Percentiles rank a stretch among this genome's conserved stretches.
phyloP scores from a whole-genome alignment of 1,139 yeast species.

The Zhuliangozyma blackwelliae region DNA sequence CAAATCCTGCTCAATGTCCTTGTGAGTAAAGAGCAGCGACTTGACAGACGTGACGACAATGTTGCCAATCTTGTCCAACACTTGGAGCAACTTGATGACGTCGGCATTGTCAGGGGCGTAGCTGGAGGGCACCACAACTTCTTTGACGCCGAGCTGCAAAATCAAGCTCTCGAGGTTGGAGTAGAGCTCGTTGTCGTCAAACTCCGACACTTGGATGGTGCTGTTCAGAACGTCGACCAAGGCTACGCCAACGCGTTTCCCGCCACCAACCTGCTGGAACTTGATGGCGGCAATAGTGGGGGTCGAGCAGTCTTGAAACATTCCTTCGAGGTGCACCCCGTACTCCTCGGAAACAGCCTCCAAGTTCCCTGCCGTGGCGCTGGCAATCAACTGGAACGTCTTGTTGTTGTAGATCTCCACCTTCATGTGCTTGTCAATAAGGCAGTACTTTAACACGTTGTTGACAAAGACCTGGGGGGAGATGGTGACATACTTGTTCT shows the following conservation, averaged over 20 bases:
- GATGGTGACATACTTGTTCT: conserved; percentile 66
- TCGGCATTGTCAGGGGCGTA: conserved; percentile 35
- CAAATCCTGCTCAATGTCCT: conserved; percentile 73
- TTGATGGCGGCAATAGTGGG: conserved; percentile 79
- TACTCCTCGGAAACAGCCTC: conserved; percentile 41
- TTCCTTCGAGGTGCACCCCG: conserved; percentile 62
- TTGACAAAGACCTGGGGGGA: conserved; percentile 67
- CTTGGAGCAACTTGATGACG: conserved; percentile 51
- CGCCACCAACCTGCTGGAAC: conserved; percentile 38
- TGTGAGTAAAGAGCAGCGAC: conserved; percentile 50
- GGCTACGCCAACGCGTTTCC: conserved; percentile 69
- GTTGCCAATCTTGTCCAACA: conserved; percentile 67
- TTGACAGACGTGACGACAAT: conserved; percentile 63
- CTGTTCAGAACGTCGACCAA: conserved; percentile 71
- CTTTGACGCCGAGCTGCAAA: conserved; percentile 86
- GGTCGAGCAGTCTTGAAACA: conserved; percentile 54
- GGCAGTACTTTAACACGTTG: conserved; percentile 59
- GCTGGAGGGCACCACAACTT: conserved; percentile 59
- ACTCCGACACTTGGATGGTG: conserved; percentile 69
- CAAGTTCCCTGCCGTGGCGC: conserved; percentile 89
- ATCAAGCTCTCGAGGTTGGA: conserved; percentile 81
- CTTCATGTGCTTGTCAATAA: conserved; percentile 66
- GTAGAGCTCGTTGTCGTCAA: conserved; percentile 80
- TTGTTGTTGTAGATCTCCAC: conserved; percentile 68
- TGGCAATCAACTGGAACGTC: conserved; percentile 53